Evolutionary conservation across 208 protist genomes (phyloP).

Genomic region (Leishmania aethiopica): DNA sequence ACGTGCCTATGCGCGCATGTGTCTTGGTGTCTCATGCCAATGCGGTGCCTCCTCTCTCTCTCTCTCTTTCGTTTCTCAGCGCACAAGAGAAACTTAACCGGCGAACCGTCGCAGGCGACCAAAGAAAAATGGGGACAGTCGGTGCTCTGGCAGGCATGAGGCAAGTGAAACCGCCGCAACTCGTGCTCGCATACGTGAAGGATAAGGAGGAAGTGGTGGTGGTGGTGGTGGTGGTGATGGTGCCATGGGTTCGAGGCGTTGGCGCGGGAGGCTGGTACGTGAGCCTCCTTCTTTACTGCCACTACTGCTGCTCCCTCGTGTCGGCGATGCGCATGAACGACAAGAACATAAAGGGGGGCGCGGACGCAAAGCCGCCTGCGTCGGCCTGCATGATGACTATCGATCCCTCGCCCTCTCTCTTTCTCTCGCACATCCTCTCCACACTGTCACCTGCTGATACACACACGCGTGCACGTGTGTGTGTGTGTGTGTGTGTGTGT

Average conservation of each 20-base stretch:
- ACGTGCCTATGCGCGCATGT: background rate
- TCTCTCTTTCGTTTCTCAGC: background rate
- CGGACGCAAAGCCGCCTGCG: background rate
- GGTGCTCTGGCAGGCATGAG: background rate
- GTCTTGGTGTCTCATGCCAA: background rate
- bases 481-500: background rate
- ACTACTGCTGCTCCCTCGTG: background rate
- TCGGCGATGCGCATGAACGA: background rate
- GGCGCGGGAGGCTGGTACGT: background rate
- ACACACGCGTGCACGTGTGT: background rate
- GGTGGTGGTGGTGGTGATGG: background rate
- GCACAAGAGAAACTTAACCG: background rate
- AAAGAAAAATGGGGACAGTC: background rate
- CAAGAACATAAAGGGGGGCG: background rate
- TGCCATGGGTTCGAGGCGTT: background rate
- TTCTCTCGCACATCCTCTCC: constrained; percentile 1
- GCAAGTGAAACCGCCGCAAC: background rate
- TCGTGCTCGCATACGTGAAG: background rate
- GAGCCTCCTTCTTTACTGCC: background rate
- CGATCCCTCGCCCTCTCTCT: background rate
- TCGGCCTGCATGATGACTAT: background rate
- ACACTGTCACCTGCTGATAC: background rate
- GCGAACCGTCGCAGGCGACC: background rate
- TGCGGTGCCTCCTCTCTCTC: background rate
- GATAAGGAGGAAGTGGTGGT: background rate